Evolutionary conservation across 2,329 filamentous ascomycete genomes (phyloP), one percentile per base, ranked within the genome.

Genomic region (Colletotrichum sp.): DNA sequence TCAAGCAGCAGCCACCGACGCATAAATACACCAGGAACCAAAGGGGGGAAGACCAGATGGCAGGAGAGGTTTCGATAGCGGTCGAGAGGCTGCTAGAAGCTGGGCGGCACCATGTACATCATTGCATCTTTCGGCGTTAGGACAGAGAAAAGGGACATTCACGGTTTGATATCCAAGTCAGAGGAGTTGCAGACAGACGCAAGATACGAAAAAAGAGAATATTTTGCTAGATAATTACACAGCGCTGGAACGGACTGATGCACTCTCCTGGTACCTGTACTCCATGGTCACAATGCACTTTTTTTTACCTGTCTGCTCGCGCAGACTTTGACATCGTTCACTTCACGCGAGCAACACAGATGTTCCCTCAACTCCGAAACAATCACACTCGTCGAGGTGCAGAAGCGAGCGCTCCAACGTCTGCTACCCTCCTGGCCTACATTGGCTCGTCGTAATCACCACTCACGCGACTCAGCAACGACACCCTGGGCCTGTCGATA

Each of bases 121-220:
- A 57, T 65, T 76, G 59, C 65, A 65, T 69, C 55, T 34, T 55
- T 22, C 15, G 71, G 74, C 64, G 65, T 73, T 76, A 28, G 59
- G 28, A n/a, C 36, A 62, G 6, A 52, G 3, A 30, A 62, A 36
- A 39, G 15, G 30, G 55, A 57, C 16, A 26, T 57, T 60, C 36
- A 32, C 44, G 55, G 10, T 75, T 59, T 74, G 74, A 76, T 76
- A 76, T 71, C 74, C 74, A 74, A 44, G 32, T 32, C 55, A 48
- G 18, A 60, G 15, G 18, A 30, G 13, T 32, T 28, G 24, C 24
- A 52, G 30, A 73, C 15, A 60, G 15, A 73, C 15, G 39, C 15
- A 18, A 34, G 8, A 64, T 13, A 30, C 30, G 39, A 30, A 73
- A 32, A 39, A 8, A 52, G 15, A 26, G 13, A 32, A 24, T 24